Conservation (phyloP, 2,329 filamentous ascomycete species). For the Pseudogymnoascus sp. region DNA sequence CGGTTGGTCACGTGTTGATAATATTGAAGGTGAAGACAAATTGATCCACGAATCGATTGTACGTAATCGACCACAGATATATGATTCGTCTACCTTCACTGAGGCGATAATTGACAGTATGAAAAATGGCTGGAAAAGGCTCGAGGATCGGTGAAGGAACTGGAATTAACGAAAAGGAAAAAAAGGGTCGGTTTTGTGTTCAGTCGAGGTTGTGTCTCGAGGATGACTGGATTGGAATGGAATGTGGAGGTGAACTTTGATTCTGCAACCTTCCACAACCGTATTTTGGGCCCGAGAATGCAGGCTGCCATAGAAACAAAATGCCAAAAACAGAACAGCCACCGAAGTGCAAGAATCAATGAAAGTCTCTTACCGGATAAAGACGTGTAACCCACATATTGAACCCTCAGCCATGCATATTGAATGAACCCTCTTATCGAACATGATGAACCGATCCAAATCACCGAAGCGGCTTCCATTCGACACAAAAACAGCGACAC, state of each 20-base stretch:
- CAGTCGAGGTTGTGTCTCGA: conserved; percentile 4
- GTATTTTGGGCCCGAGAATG: background rate
- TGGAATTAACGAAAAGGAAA: background rate
- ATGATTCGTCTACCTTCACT: background rate
- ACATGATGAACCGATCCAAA: background rate
- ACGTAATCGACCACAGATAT: background rate
- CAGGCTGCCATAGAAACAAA: background rate
- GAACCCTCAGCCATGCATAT: background rate
- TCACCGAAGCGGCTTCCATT: background rate
- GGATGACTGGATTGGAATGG: background rate
- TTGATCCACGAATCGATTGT: background rate
- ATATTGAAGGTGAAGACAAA: conserved; percentile 4
- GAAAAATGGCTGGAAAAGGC: background rate
- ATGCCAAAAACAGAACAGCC: background rate
- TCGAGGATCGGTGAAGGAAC: background rate
- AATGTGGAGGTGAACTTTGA: background rate
- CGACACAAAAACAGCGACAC: background rate
- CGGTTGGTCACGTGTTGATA: conserved; percentile 8
- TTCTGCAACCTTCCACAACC: conserved; percentile 6
- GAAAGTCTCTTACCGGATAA: background rate
- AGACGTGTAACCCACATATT: background rate
- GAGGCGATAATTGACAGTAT: background rate
- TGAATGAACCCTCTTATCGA: background rate
- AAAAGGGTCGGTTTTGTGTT: background rate
- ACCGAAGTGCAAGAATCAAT: background rate